A percentile compares a stretch with the other conserved stretches of the same genome.
phyloP scores from a whole-genome alignment of 2,329 filamentous ascomycete species.

The Penicillium hordei region DNA sequence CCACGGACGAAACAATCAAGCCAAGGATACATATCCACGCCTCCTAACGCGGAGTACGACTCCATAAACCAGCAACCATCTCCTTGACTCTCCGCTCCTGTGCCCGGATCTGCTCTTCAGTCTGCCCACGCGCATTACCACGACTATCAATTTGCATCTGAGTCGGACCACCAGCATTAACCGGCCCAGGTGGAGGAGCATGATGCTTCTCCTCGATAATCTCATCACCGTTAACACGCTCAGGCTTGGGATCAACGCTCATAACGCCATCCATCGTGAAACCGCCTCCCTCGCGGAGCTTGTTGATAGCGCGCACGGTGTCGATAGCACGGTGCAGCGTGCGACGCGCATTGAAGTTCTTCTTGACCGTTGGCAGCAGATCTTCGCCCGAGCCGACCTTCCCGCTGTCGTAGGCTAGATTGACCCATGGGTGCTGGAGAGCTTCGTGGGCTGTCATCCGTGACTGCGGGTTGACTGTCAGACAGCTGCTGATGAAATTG shows the following conservation, averaged over 20 bases:
- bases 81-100: constrained; percentile 61
- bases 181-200: constrained; percentile 15
- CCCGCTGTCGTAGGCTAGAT: constrained; percentile 52
- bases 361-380: constrained; percentile 65
- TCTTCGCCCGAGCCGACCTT: constrained; percentile 49
- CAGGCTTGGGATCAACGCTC: constrained; percentile 56
- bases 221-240: constrained; percentile 46
- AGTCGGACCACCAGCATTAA: constrained; percentile 3
- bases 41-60: constrained; percentile 28
- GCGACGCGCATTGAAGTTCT: constrained; percentile 67
- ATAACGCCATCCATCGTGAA: constrained; percentile 64
- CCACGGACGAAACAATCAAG: background rate
- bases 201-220: constrained; percentile 40
- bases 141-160: constrained; percentile 58
- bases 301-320: constrained; percentile 67
- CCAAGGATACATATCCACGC: constrained; percentile 5
- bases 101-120: constrained; percentile 60
- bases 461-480: constrained; percentile 82
- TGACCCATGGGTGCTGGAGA: constrained; percentile 65
- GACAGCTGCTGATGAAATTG: constrained; percentile 86
- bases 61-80: constrained; percentile 59
- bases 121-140: constrained; percentile 61
- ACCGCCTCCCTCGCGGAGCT: constrained; percentile 61
- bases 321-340: constrained; percentile 68
- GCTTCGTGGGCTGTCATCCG: constrained; percentile 89